Conservation (phyloP, 2,329 filamentous ascomycete genomes). For the Ophiostoma australiae region DNA sequence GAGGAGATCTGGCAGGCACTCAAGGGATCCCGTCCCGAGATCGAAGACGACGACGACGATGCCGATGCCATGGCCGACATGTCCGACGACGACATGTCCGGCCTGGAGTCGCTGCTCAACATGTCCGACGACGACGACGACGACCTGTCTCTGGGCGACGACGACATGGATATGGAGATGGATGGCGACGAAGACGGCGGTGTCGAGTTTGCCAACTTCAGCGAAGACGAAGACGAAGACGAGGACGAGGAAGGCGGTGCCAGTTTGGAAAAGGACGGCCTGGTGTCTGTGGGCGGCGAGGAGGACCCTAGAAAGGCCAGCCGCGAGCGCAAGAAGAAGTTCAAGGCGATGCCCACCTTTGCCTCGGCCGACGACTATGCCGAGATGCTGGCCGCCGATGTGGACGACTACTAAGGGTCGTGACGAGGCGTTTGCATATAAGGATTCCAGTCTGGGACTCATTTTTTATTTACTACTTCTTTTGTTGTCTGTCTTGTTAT, state of each 20-base stretch:
- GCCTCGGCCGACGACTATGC: conserved; percentile 93
- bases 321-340: conserved; percentile 68
- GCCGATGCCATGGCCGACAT: conserved; percentile 36
- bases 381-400: conserved; percentile 70
- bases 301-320: conserved; percentile 35
- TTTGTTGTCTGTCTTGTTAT: not conserved
- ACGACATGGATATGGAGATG: conserved; percentile 40
- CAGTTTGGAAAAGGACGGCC: conserved; percentile 38
- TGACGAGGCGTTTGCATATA: not conserved
- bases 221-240: conserved; percentile 36
- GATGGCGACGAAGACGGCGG: conserved; percentile 35
- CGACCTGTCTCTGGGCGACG: conserved; percentile 40
- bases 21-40: conserved; percentile 35
- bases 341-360: conserved; percentile 88
- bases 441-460: not conserved
- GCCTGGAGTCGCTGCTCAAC: conserved; percentile 30
- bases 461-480: not conserved
- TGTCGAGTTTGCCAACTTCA: conserved; percentile 37
- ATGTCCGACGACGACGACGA: conserved; percentile 33
- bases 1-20: conserved; percentile 37
- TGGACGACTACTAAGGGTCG: conserved; percentile 41
- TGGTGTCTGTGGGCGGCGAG: conserved; percentile 16
- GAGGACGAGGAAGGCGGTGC: conserved; percentile 37
- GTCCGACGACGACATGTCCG: conserved; percentile 35
- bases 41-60: conserved; percentile 47